These are phyloP conservation scores for Triadica sebifera DNA, from an alignment of 345 rosid species.

Conservation along the genomic window DNA sequence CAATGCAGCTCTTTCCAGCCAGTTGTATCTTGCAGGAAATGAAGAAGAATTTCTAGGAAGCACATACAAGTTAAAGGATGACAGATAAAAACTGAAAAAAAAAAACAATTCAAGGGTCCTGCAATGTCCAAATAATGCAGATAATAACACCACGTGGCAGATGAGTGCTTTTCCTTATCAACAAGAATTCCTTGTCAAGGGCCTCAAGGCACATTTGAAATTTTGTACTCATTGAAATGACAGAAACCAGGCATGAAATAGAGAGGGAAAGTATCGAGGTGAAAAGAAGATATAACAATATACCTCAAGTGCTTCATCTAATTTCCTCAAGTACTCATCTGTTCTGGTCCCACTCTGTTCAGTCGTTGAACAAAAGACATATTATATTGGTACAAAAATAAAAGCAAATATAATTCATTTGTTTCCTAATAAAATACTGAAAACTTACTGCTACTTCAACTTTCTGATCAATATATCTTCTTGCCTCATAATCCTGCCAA, in stretches of 20 bases:
- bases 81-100: neutral
- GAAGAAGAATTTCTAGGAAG: neutral
- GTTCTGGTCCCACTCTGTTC: constrained; percentile 79
- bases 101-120: neutral
- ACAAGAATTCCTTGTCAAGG: neutral
- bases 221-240: neutral
- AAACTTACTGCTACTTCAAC: constrained; percentile 72
- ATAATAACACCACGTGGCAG: neutral
- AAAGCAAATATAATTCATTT: constrained; percentile 7
- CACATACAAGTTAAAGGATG: neutral
- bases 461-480: constrained; percentile 67
- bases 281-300: constrained; percentile 10
- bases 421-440: constrained; percentile 8
- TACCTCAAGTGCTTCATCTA: constrained; percentile 92
- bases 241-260: neutral
- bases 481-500: constrained; percentile 69
- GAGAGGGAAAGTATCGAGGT: constrained; percentile 8
- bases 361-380: constrained; percentile 8
- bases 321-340: constrained; percentile 59
- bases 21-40: neutral
- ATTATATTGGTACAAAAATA: constrained; percentile 11
- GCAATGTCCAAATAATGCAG: neutral
- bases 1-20: neutral
- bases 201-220: neutral
- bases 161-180: neutral